Conservation (phyloP, 306 rosid species). For the Hippophae tibetana region DNA sequence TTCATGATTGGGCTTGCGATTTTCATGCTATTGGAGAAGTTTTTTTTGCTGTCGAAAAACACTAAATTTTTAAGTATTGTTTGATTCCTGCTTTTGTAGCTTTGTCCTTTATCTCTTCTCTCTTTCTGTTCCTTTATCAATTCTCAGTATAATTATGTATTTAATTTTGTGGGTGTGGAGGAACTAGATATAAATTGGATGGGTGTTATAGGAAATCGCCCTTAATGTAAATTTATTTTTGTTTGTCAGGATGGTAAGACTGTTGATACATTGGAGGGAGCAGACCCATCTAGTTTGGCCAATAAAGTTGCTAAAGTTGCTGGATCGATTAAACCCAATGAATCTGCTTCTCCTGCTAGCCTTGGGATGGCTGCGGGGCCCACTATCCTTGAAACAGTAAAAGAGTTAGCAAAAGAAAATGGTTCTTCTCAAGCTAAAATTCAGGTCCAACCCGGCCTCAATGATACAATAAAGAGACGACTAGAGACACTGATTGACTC, state of each 20-base stretch:
- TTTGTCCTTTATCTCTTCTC: no score
- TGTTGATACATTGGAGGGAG: slow-evolving; percentile 82
- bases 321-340: slow-evolving; percentile 56
- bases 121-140: no score
- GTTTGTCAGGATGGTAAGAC: slow-evolving; percentile 68
- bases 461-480: slow-evolving; percentile 33
- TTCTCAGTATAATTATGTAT: not conserved
- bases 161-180: not conserved
- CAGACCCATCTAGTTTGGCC: slow-evolving; percentile 97
- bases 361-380: slow-evolving; percentile 89
- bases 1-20: no score
- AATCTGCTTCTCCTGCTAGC: slow-evolving; percentile 86
- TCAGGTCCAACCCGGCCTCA: slow-evolving; percentile 34
- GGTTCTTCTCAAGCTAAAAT: slow-evolving; percentile 38
- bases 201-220: not conserved
- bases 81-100: no score
- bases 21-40: no score
- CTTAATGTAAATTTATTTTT: slow-evolving; percentile 9
- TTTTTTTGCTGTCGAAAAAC: no score
- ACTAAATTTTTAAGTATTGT: no score
- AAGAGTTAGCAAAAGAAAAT: slow-evolving; percentile 53
- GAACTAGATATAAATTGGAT: no score
- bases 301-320: slow-evolving; percentile 83
- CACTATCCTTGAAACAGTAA: slow-evolving; percentile 58
- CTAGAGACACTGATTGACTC: slow-evolving; percentile 54